Evolutionary conservation across 1,139 yeast genomes (phyloP).

Genomic region (Hyphopichia pseudoburtonii): DNA sequence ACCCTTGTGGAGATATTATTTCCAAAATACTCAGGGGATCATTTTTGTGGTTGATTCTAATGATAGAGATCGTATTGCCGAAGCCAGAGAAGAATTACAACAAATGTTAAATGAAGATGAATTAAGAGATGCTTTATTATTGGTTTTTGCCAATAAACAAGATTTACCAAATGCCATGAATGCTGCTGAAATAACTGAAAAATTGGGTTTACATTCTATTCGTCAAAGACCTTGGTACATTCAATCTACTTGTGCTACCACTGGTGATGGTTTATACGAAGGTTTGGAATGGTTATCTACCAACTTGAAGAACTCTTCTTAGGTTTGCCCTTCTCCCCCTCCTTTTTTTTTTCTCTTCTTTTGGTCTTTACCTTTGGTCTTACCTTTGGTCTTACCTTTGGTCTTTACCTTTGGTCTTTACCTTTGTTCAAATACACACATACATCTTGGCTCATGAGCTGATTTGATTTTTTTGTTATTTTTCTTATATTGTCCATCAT

Average conservation of each 20-base stretch:
- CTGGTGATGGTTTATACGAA: conserved; percentile 89
- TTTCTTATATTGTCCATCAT: too few species aligned
- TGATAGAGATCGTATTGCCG: conserved; percentile 91
- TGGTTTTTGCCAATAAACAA: conserved; percentile 91
- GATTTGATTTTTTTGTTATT: too few species aligned
- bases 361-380: too few species aligned
- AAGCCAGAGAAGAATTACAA: conserved; percentile 91
- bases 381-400: too few species aligned
- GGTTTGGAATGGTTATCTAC: conserved; percentile 90
- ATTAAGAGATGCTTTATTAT: conserved; percentile 83
- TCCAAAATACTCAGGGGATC: conserved; percentile 92
- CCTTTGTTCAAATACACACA: too few species aligned
- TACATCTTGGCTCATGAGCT: too few species aligned
- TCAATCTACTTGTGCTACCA: conserved; percentile 85
- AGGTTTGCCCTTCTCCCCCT: neutral
- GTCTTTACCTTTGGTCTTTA: too few species aligned
- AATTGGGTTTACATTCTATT: conserved; percentile 77
- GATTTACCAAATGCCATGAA: conserved; percentile 92
- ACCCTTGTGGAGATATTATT: conserved; percentile 94
- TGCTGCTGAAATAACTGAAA: conserved; percentile 86
- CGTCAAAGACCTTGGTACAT: conserved; percentile 91
- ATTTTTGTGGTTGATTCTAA: conserved; percentile 91
- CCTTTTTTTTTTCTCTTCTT: neutral
- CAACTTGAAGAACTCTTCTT: conserved; percentile 67
- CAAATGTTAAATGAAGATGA: conserved; percentile 94